Percentiles rank a stretch among this genome's conserved stretches.
Evolutionary conservation across 345 rosid genomes (phyloP).

Genomic region (Noccaea caerulescens): DNA sequence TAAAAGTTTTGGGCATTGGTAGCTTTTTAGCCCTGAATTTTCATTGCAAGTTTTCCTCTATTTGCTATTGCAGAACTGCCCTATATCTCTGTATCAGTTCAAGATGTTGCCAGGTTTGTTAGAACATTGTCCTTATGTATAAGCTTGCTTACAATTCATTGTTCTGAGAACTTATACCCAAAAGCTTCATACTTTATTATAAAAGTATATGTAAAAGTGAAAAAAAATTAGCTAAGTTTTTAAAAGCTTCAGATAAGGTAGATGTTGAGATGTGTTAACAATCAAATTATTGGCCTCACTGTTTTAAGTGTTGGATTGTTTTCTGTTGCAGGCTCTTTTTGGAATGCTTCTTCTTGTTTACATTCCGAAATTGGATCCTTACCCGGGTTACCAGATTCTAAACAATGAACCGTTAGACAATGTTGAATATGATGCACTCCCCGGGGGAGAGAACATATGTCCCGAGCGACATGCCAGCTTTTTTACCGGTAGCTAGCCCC

Average conservation of each 20-base stretch:
- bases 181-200: neutral
- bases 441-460: conserved; percentile 70
- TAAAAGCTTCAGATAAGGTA: conserved; percentile 4
- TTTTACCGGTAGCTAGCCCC: conserved; percentile 70
- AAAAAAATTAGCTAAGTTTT: neutral
- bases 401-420: conserved; percentile 53
- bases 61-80: conserved; percentile 54
- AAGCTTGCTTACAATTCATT: conserved; percentile 1
- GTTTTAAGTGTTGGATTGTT: neutral
- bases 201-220: neutral
- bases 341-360: conserved; percentile 74
- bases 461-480: conserved; percentile 76
- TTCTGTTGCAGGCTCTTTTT: conserved; percentile 62
- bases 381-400: conserved; percentile 61
- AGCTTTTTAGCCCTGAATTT: neutral
- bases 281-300: conserved; percentile 6
- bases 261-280: neutral
- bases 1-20: neutral
- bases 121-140: neutral
- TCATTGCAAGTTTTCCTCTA: conserved; percentile 29
- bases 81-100: conserved; percentile 64
- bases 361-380: conserved; percentile 72
- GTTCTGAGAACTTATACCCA: neutral
- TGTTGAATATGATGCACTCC: conserved; percentile 76
- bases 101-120: conserved; percentile 75